Base-by-base conservation (phyloP, 345 rosid genomes). In the Gossypium bickii region DNA sequence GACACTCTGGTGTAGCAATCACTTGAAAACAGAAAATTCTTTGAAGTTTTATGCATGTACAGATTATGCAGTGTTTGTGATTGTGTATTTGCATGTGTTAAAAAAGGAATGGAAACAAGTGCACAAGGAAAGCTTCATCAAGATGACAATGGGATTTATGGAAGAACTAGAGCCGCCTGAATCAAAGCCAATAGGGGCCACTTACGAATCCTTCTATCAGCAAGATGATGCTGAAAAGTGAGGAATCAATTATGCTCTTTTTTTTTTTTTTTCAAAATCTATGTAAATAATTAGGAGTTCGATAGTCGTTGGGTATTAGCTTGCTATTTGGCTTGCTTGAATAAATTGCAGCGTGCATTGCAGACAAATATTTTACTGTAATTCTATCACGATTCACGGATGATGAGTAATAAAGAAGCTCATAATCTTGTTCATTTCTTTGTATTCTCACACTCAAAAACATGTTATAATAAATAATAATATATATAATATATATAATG, bases 161-260 rank as follows among this genome's bases (percentile, higher is more conserved):
- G 84, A 85, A 83, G 93, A 83, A 71, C 69, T 88, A 65, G 88
- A 84, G 80, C 79, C 74, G 76, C 93, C 97, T 0, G 90, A 94
- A 45, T 84, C 93, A 44, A 90, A 90, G 87, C 71, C 94, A 56
- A 84, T 94, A 82, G 88, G 87, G 3, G 85, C 78, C 44, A 86
- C 91, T 2, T 86, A 86, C 22, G 89, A 86, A 73, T 80, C 88
- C 48, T 88, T 82, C 81, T 90, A 81, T 77, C 78, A 70, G 57
- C 81, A 71, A 55, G 84, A 87, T 57, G 75, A 18, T 34, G 38
- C 38, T 48, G 49, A 71, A 38, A 59, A 66, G 55, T 62, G 22
- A 49, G 24, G n/a, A 68, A 6, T 20, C 70, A n/a, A 12, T 27
- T 44, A 16, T 62, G 20, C 9, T 34, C 12, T 8, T 16, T 4